phyloP scores from a whole-genome alignment of 306 rosid genomes.

The Sindora glabra region DNA sequence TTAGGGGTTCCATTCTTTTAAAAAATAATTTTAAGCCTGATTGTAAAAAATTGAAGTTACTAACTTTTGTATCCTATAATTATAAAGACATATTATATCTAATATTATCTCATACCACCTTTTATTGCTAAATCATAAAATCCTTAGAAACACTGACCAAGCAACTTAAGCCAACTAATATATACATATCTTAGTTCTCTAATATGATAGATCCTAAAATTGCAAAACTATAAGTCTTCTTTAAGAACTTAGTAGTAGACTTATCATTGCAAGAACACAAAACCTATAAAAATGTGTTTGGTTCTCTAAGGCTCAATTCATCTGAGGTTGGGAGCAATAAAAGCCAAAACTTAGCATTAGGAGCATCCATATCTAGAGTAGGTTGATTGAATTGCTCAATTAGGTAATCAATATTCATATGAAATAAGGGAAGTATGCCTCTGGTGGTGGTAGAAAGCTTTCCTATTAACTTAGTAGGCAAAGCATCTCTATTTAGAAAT shows the following conservation, averaged over 20 bases:
- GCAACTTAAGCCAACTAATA: too few species aligned
- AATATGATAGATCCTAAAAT: too few species aligned
- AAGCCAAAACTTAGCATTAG: conserved; percentile 35
- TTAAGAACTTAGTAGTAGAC: conserved; percentile 50
- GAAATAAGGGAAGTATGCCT: conserved; percentile 26
- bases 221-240: conserved; percentile 49
- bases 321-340: conserved; percentile 49
- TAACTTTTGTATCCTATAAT: too few species aligned
- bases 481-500: conserved; percentile 51
- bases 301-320: conserved; percentile 44
- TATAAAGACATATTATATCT: too few species aligned
- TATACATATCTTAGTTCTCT: neutral
- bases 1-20: too few species aligned
- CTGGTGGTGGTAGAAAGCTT: conserved; percentile 31
- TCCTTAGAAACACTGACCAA: too few species aligned
- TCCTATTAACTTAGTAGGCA: conserved; percentile 40
- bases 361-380: conserved; percentile 17
- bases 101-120: too few species aligned
- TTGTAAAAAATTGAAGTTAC: too few species aligned
- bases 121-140: too few species aligned
- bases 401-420: conserved; percentile 23
- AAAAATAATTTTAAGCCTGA: too few species aligned
- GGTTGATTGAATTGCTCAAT: conserved; percentile 32
- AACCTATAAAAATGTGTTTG: conserved; percentile 45
- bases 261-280: conserved; percentile 46